phyloP scores from a whole-genome alignment of 305 asterid species.

The Fraxinus albicans region DNA sequence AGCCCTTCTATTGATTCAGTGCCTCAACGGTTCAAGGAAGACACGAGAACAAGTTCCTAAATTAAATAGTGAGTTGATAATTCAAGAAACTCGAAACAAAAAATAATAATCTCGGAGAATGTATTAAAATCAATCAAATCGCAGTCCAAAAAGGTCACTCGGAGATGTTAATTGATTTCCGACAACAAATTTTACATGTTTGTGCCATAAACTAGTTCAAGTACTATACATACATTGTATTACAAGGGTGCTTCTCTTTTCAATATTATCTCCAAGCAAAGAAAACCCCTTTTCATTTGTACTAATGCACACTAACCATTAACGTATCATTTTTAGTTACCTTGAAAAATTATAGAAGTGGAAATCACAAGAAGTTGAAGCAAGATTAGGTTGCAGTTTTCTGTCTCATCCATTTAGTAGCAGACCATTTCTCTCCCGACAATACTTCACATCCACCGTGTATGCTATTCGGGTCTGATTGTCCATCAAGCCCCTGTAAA shows the following conservation, averaged over 20 bases:
- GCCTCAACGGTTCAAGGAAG: neutral
- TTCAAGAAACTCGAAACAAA: neutral
- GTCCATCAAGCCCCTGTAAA: slow-evolving; percentile 75
- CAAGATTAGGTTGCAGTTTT: slow-evolving; percentile 23
- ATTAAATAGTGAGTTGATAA: neutral
- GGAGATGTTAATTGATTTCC: neutral
- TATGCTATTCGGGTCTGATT: slow-evolving; percentile 65
- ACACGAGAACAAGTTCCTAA: neutral
- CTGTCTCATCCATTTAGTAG: slow-evolving; percentile 95
- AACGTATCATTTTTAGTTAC: neutral
- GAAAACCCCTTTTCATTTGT: neutral
- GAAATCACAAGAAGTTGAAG: neutral
- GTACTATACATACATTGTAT: neutral
- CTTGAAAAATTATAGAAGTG: neutral
- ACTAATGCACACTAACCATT: neutral
- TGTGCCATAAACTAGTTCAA: neutral
- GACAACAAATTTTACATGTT: neutral
- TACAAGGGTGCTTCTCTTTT: neutral
- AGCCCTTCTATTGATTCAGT: neutral
- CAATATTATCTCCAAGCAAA: neutral
- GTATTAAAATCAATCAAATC: neutral
- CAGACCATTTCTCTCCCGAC: slow-evolving; percentile 90
- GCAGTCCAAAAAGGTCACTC: neutral
- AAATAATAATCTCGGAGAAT: neutral
- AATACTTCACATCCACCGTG: slow-evolving; percentile 85